Percentiles rank a stretch among this genome's conserved stretches.
Evolutionary conservation across 176 grass and related monocot species (phyloP).

Genomic region (Phyllostachys edulis): DNA sequence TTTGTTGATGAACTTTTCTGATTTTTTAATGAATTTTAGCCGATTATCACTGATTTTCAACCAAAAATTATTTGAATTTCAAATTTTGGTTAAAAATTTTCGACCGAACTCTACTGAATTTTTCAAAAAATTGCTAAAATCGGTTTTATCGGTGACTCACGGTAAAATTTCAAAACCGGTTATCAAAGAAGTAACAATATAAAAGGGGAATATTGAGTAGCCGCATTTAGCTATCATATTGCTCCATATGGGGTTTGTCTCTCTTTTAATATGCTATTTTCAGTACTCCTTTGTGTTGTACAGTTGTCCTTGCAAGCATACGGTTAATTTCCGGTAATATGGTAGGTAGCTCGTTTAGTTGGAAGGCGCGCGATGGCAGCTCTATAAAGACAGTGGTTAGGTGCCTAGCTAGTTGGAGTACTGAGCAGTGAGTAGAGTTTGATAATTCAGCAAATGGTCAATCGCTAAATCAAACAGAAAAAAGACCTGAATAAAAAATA

Average conservation of each 20-base stretch:
- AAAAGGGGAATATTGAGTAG: background rate
- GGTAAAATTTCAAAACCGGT: no score
- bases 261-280: background rate
- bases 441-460: background rate
- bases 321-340: background rate
- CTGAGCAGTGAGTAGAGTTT: background rate
- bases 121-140: no score
- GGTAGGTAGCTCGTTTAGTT: background rate
- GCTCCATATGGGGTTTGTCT: background rate
- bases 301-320: background rate
- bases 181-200: background rate
- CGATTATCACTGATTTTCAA: no score
- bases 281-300: background rate
- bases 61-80: no score
- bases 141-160: accelerated
- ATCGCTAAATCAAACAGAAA: background rate
- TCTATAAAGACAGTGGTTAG: background rate
- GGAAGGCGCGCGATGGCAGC: no score
- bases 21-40: no score
- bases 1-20: no score
- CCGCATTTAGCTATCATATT: background rate
- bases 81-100: no score
- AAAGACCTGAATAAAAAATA: background rate
- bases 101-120: no score
- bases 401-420: background rate